Evolutionary conservation across 1,284 basidiomycete species (phyloP).

Genomic region (Pseudozyma tsukubaensis): DNA sequence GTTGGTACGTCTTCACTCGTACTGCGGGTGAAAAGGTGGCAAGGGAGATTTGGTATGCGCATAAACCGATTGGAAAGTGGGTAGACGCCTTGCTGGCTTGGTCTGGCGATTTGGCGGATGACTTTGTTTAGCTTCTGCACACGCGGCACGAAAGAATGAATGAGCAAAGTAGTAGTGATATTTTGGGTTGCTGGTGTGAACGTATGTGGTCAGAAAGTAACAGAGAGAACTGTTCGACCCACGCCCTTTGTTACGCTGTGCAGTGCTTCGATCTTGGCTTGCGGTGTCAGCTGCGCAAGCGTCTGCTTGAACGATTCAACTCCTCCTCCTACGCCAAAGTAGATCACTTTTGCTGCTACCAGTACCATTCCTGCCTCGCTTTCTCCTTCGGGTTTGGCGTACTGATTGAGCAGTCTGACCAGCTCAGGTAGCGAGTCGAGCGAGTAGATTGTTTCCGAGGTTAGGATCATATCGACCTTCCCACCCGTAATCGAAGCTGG

Average conservation of each 20-base stretch:
- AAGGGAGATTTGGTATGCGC: conserved; percentile 48
- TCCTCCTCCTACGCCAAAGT: conserved; percentile 96
- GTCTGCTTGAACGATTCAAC: conserved; percentile 77
- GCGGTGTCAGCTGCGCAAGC: conserved; percentile 68
- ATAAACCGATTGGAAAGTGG: conserved; percentile 43
- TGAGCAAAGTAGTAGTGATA: background rate
- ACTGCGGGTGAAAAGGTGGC: conserved; percentile 35
- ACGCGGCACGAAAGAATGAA: too few relatives aligned
- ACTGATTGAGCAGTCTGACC: conserved; percentile 71
- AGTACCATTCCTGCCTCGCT: conserved; percentile 72
- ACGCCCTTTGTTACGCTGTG: conserved; percentile 50
- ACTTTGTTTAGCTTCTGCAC: conserved; percentile 35
- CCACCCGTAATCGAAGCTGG: conserved; percentile 6
- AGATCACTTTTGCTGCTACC: conserved; percentile 88
- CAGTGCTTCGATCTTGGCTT: conserved; percentile 15
- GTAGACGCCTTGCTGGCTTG: conserved; percentile 49
- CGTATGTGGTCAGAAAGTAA: conserved; percentile 23
- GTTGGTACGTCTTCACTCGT: conserved; percentile 52
- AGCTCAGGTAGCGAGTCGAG: conserved; percentile 78
- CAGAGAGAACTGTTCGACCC: conserved; percentile 50
- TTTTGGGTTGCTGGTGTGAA: background rate
- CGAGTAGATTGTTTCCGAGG: conserved; percentile 92
- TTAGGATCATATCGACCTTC: conserved; percentile 77
- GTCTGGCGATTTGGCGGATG: conserved; percentile 41
- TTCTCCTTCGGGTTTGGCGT: conserved; percentile 6